Conservation (phyloP, 2,329 filamentous ascomycete genomes). For the Alternaria sp. region DNA sequence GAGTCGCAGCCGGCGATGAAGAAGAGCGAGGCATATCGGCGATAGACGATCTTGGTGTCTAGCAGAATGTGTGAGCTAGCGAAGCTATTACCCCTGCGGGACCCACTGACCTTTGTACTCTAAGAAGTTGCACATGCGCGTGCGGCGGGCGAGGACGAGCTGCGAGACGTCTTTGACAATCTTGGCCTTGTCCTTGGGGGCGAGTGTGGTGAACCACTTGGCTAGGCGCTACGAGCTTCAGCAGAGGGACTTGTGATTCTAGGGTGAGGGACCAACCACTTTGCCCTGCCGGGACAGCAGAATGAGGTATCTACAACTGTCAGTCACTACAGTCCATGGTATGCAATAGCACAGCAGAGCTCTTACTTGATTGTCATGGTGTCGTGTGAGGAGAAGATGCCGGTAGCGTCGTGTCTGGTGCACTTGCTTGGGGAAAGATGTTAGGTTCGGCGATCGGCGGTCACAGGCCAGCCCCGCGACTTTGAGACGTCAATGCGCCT, state of each 20-base stretch:
- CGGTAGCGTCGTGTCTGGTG: constrained; percentile 13
- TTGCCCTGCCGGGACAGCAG: constrained; percentile 98
- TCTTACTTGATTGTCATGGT: constrained; percentile 65
- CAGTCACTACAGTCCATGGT: not conserved
- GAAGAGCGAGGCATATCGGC: constrained; percentile 97
- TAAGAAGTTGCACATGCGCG: constrained; percentile 99
- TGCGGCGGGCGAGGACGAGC: constrained; percentile 91
- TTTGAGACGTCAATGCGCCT: constrained; percentile 34
- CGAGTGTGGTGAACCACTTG: constrained; percentile 99
- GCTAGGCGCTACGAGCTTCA: constrained; percentile 78
- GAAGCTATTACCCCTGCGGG: constrained; percentile 21
- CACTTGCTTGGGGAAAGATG: constrained; percentile 13
- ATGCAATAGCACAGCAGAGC: not conserved
- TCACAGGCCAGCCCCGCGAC: constrained; percentile 32
- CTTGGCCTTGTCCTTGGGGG: constrained; percentile 98
- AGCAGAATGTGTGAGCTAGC: constrained; percentile 39
- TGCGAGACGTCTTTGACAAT: constrained; percentile 99
- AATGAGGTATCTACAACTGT: constrained; percentile 81
- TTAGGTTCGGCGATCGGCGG: constrained; percentile 26
- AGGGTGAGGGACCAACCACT: constrained; percentile 74
- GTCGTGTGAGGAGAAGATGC: constrained; percentile 20
- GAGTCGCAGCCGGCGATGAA: constrained; percentile 98
- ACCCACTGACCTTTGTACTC: constrained; percentile 87
- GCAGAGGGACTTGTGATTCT: constrained; percentile 35
- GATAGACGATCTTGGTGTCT: constrained; percentile 99